Evolutionary conservation across 2,329 filamentous ascomycete genomes (phyloP).

Genomic region (Aspergillus awamori): DNA sequence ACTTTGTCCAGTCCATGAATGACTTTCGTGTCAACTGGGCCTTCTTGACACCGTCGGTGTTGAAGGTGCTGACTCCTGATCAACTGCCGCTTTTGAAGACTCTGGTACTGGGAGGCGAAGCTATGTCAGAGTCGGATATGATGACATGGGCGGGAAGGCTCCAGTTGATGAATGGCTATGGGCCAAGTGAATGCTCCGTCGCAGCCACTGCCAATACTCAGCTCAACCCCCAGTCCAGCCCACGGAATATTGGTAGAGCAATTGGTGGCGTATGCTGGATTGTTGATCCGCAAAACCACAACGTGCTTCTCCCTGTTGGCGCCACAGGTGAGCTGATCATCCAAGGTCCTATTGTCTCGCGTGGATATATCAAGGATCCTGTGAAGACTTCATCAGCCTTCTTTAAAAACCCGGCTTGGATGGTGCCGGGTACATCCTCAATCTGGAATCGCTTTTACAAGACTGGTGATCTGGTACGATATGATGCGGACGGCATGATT

Average conservation of each 20-base stretch:
- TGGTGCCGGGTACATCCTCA: background rate
- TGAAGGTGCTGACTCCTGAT: constrained; percentile 30
- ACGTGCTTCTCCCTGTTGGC: constrained; percentile 34
- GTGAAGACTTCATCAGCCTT: constrained; percentile 29
- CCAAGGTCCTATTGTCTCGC: constrained; percentile 38
- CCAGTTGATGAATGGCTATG: constrained; percentile 38
- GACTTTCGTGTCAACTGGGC: constrained; percentile 41
- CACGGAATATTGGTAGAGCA: constrained; percentile 11
- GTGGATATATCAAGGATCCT: constrained; percentile 32
- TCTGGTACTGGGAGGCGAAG: constrained; percentile 30
- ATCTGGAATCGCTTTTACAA: constrained; percentile 24
- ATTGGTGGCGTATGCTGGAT: constrained; percentile 17
- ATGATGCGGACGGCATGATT: constrained; percentile 32
- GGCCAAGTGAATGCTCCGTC: constrained; percentile 24
- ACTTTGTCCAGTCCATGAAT: constrained; percentile 33
- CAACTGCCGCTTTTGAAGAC: constrained; percentile 40
- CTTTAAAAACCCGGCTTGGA: constrained; percentile 24
- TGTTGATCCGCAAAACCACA: constrained; percentile 11
- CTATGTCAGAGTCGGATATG: constrained; percentile 34
- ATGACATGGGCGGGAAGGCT: constrained; percentile 40
- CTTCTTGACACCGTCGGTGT: constrained; percentile 41
- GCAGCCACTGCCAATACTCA: constrained; percentile 5
- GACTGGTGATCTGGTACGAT: constrained; percentile 39
- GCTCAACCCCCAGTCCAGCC: background rate
- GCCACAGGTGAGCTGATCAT: constrained; percentile 47